phyloP scores from a whole-genome alignment of 2,329 filamentous ascomycete species.

The Aspergillus melleus region DNA sequence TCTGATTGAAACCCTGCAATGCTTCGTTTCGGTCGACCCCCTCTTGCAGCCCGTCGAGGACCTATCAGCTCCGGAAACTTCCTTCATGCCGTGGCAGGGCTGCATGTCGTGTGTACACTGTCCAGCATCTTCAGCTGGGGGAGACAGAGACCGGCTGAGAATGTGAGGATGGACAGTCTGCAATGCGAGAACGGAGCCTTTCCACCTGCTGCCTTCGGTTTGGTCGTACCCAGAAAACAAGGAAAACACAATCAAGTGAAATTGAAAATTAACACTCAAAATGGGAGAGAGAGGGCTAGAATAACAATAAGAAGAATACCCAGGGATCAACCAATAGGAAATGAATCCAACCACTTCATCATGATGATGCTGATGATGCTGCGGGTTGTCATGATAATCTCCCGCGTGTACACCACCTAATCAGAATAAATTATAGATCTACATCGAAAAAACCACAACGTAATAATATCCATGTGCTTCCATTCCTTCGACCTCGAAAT shows the following conservation, averaged over 20 bases:
- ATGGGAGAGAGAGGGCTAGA: not conserved
- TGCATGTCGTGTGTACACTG: conserved; percentile 7
- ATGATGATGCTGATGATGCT: not conserved
- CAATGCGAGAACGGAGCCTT: not conserved
- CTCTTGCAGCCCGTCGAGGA: conserved; percentile 11
- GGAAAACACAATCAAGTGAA: no score
- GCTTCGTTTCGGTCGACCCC: conserved; percentile 19
- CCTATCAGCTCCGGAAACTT: conserved; percentile 18
- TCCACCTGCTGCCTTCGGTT: not conserved
- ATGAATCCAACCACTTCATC: not conserved
- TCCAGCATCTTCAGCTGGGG: not conserved
- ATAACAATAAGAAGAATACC: no score
- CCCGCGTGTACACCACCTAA: not conserved
- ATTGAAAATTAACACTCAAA: not conserved
- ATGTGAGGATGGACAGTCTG: not conserved
- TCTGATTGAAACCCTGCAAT: conserved; percentile 19
- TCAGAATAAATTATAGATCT: not conserved
- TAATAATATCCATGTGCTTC: not conserved
- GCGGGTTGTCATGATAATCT: not conserved
- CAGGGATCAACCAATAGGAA: not conserved
- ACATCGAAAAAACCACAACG: not conserved
- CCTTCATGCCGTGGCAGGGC: conserved; percentile 19
- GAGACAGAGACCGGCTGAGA: not conserved
- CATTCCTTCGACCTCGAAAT: not conserved
- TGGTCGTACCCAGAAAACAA: no score